phyloP scores from a whole-genome alignment of 768 basidiomycete species.

The Cyclocybe aegerita region DNA sequence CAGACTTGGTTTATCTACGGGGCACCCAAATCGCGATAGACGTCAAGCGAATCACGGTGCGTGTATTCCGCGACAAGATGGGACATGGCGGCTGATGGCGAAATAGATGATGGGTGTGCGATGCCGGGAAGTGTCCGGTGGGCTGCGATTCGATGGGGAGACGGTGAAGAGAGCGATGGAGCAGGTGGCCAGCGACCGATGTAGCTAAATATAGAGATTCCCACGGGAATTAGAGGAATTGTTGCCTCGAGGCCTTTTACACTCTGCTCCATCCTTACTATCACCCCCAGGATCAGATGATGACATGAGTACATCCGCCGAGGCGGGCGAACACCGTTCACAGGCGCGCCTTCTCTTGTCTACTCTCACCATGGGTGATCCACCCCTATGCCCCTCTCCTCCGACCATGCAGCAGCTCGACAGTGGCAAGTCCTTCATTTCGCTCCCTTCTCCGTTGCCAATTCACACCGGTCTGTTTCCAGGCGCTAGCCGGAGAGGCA shows the following conservation, averaged over 20 bases:
- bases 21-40: constrained; percentile 66
- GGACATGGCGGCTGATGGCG: constrained; percentile 6
- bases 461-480: too few species aligned
- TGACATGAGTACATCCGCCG: not conserved
- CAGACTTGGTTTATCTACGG: constrained; percentile 79
- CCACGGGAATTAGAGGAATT: constrained; percentile 10
- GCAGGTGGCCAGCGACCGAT: constrained; percentile 18
- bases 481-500: too few species aligned
- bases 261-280: too few species aligned
- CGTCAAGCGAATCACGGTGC: constrained; percentile 56
- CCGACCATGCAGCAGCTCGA: too few species aligned
- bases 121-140: constrained; percentile 47
- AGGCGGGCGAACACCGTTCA: not conserved
- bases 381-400: too few species aligned
- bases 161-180: constrained; percentile 19
- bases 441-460: too few species aligned
- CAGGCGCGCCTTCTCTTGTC: too few species aligned
- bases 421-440: too few species aligned
- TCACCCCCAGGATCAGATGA: not conserved
- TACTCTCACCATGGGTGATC: too few species aligned
- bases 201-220: constrained; percentile 19
- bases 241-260: constrained; percentile 2
- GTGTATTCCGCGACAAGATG: constrained; percentile 20
- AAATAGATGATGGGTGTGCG: constrained; percentile 57
- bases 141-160: constrained; percentile 20